phyloP scores from a whole-genome alignment of 495 filamentous ascomycete species.

The Filosporella fistucella region DNA sequence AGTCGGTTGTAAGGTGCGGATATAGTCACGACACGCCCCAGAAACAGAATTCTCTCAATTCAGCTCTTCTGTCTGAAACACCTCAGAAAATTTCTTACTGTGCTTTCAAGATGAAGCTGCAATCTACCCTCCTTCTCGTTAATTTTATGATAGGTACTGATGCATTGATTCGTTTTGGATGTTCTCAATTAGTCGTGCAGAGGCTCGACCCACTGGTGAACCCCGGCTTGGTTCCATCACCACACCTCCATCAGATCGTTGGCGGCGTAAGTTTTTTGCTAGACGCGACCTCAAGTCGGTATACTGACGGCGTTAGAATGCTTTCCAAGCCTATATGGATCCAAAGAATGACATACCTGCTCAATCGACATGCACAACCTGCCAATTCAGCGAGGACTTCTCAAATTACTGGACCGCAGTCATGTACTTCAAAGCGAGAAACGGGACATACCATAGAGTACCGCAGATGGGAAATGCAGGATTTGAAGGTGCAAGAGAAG shows the following conservation, averaged over 20 bases:
- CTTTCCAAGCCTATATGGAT: slow-evolving; percentile 54
- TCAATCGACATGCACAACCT: slow-evolving; percentile 55
- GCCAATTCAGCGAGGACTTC: slow-evolving; percentile 53
- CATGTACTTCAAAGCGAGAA: slow-evolving; percentile 56
- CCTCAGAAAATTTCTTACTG: no score
- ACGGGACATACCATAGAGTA: slow-evolving; percentile 63
- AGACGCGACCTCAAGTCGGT: slow-evolving; percentile 1
- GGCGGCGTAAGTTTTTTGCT: slow-evolving; percentile 24
- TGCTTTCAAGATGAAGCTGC: slow-evolving; percentile 32
- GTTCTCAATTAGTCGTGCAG: slow-evolving; percentile 29
- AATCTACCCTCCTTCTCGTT: slow-evolving; percentile 23
- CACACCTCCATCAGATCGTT: slow-evolving; percentile 31
- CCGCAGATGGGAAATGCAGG: slow-evolving; percentile 37
- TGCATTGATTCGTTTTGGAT: slow-evolving; percentile 32
- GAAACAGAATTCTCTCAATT: no score
- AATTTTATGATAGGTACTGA: slow-evolving; percentile 25
- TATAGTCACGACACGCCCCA: no score
- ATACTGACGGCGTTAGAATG: slow-evolving; percentile 32
- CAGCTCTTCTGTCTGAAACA: no score
- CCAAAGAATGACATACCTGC: slow-evolving; percentile 44
- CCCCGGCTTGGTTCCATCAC: slow-evolving; percentile 27
- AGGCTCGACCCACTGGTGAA: slow-evolving; percentile 32
- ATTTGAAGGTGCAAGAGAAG: slow-evolving; percentile 29
- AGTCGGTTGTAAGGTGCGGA: no score
- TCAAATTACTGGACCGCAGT: no score